These are phyloP conservation scores for Aureobasidium sp. DNA, from an alignment of 2,329 filamentous ascomycete genomes.

Conservation along the genomic window DNA sequence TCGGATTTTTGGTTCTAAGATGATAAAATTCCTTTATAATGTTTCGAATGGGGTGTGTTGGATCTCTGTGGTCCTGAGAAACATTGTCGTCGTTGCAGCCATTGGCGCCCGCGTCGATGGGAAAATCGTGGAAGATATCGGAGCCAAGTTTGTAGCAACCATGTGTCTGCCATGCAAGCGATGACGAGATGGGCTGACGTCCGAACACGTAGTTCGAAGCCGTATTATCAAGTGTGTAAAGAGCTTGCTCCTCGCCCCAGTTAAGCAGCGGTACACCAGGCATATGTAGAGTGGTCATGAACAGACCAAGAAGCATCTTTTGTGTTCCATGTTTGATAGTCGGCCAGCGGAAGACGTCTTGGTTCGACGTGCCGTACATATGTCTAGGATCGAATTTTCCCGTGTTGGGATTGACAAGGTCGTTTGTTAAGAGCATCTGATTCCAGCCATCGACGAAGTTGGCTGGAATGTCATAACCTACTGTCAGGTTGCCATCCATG, in stretches of 20 bases:
- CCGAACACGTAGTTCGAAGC: constrained; percentile 59
- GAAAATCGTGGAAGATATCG: constrained; percentile 51
- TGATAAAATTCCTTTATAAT: constrained; percentile 55
- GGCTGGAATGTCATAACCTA: constrained; percentile 32
- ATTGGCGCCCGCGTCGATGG: constrained; percentile 43
- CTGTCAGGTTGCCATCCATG: constrained; percentile 48
- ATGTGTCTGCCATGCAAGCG: constrained; percentile 55
- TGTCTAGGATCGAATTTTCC: constrained; percentile 56
- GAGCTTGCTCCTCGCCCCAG: constrained; percentile 59
- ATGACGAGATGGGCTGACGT: constrained; percentile 53
- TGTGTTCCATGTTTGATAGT: constrained; percentile 49
- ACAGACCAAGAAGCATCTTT: constrained; percentile 50
- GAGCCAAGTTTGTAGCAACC: constrained; percentile 53
- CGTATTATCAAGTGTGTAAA: constrained; percentile 56
- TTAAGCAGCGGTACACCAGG: constrained; percentile 53
- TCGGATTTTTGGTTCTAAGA: constrained; percentile 48
- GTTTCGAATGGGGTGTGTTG: constrained; percentile 52
- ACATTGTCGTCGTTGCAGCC: constrained; percentile 52
- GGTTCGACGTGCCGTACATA: constrained; percentile 54
- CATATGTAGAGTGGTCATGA: constrained; percentile 51
- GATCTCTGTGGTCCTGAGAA: constrained; percentile 54
- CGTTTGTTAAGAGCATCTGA: constrained; percentile 49
- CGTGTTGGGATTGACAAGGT: constrained; percentile 52
- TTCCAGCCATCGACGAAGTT: constrained; percentile 50
- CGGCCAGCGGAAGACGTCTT: constrained; percentile 59